These are phyloP conservation scores for Penicillium canescens DNA, from an alignment of 495 filamentous ascomycete species.

Conservation along the genomic window DNA sequence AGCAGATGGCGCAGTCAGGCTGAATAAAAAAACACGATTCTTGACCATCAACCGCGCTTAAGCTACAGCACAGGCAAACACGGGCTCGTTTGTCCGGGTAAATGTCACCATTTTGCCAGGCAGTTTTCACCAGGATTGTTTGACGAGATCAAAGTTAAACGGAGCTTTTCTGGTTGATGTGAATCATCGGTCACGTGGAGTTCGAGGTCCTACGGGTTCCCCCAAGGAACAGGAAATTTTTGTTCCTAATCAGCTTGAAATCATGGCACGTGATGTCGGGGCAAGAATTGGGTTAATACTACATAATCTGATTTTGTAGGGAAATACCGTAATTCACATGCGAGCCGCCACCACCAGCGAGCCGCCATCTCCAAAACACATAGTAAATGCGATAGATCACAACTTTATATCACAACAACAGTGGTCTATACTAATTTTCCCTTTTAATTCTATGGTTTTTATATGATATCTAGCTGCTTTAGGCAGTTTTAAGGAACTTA, in stretches of 20 bases:
- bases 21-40: background rate
- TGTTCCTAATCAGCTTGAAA: background rate
- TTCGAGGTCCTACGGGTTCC: background rate
- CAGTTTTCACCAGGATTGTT: constrained; percentile 3
- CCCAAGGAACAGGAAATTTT: constrained; percentile 3
- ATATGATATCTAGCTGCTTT: too few relatives aligned
- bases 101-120: too few relatives aligned
- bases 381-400: too few relatives aligned
- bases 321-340: too few relatives aligned
- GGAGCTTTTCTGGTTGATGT: too few relatives aligned
- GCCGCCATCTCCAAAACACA: too few relatives aligned
- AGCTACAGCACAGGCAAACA: background rate
- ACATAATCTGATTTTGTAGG: too few relatives aligned
- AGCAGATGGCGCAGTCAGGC: background rate
- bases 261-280: background rate
- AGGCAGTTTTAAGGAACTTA: too few relatives aligned
- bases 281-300: background rate
- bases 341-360: too few relatives aligned
- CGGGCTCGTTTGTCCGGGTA: background rate
- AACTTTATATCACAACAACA: too few relatives aligned
- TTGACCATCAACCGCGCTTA: background rate
- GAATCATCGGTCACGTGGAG: background rate
- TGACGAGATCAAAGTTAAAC: constrained; percentile 1
- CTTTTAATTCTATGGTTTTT: too few relatives aligned
- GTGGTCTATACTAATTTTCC: too few relatives aligned